These are phyloP conservation scores for Mycogone perniciosa DNA, from an alignment of 2,329 filamentous ascomycete genomes.

Conservation along the genomic window DNA sequence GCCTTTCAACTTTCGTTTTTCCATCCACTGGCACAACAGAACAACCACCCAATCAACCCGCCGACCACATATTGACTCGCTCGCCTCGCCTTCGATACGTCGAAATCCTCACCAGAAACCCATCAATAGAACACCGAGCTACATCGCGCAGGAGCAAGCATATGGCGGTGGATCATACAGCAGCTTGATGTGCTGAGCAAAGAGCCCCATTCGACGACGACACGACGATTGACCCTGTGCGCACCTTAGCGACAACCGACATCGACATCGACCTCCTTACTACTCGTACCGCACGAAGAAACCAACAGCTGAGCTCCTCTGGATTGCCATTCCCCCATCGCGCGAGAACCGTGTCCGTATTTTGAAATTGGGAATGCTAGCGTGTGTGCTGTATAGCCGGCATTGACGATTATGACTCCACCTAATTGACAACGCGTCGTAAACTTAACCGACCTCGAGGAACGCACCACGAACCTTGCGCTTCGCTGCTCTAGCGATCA, in stretches of 20 bases:
- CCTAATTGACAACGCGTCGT: constrained; percentile 14
- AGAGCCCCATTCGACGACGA: not conserved
- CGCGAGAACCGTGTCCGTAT: constrained; percentile 3
- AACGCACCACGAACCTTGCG: constrained; percentile 7
- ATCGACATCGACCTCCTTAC: not conserved
- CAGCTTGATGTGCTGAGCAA: not conserved
- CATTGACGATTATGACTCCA: constrained; percentile 18
- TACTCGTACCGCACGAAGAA: constrained; percentile 6
- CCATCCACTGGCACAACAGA: constrained; percentile 1
- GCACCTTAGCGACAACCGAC: constrained; percentile 5
- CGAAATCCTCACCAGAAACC: constrained; percentile 1
- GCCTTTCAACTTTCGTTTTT: constrained; percentile 12
- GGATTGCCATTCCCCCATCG: constrained; percentile 7
- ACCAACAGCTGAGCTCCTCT: not conserved
- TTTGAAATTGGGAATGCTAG: constrained; percentile 7
- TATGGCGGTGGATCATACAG: constrained; percentile 1
- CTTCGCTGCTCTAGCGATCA: constrained; percentile 8
- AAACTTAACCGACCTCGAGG: not conserved
- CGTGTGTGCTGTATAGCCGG: constrained; percentile 1
- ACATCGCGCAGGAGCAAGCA: not conserved
- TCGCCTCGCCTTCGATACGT: constrained; percentile 2
- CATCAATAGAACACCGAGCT: not conserved
- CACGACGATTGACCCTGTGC: constrained; percentile 2
- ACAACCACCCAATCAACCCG: constrained; percentile 6
- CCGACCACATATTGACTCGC: constrained; percentile 9